These are phyloP conservation scores for Teratosphaeria gauchensis DNA, from an alignment of 2,329 filamentous ascomycete genomes.

Conservation along the genomic window DNA sequence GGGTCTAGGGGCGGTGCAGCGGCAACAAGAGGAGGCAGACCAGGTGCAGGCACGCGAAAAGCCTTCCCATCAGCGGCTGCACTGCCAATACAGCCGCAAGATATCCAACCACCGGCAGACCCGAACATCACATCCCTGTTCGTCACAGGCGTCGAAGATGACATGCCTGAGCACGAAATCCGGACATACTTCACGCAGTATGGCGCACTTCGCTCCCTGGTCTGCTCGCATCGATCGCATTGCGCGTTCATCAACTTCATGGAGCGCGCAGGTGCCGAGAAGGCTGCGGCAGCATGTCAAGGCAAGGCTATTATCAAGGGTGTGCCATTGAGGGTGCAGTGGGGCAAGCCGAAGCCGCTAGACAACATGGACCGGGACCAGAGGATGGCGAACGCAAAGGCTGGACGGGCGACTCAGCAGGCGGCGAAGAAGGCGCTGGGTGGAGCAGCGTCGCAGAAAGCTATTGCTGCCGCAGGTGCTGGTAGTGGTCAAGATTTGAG, in stretches of 20 bases:
- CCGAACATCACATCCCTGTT: constrained; percentile 86
- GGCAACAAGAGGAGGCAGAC: constrained; percentile 32
- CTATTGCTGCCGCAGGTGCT: constrained; percentile 30
- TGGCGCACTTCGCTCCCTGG: constrained; percentile 81
- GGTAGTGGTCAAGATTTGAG: constrained; percentile 36
- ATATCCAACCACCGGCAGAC: constrained; percentile 78
- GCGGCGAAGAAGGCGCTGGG: constrained; percentile 12
- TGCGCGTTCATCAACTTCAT: constrained; percentile 96
- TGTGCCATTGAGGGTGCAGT: constrained; percentile 79
- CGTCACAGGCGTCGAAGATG: constrained; percentile 89
- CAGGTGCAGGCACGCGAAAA: constrained; percentile 37
- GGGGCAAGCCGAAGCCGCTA: constrained; percentile 85
- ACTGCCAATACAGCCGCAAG: constrained; percentile 69
- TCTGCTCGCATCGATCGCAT: constrained; percentile 94
- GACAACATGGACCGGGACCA: constrained; percentile 87
- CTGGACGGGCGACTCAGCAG: constrained; percentile 51
- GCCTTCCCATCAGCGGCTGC: constrained; percentile 62
- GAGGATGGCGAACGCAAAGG: constrained; percentile 67
- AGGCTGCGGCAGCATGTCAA: constrained; percentile 72
- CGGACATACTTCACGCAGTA: constrained; percentile 83
- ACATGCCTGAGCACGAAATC: constrained; percentile 83
- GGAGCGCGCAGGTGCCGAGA: constrained; percentile 73
- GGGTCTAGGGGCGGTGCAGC: constrained; percentile 23
- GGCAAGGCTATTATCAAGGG: constrained; percentile 84
- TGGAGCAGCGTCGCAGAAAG: constrained; percentile 15